A percentile compares a stretch with the other conserved stretches of the same genome.
Evolutionary conservation across 306 rosid species (phyloP).

Genomic region (Quercus gilva): DNA sequence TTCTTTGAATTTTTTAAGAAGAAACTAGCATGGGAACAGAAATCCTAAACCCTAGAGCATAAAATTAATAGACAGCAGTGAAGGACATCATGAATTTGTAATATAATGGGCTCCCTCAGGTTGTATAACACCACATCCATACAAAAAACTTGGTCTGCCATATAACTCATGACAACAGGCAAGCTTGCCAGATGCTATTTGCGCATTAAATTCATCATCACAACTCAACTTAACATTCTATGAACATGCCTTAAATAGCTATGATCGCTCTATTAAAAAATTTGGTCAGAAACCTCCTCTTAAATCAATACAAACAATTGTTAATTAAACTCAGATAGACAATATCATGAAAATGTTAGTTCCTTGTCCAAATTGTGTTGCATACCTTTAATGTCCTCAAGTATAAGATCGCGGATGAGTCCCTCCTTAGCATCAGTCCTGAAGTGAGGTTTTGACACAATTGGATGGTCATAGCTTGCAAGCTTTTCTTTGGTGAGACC

Average conservation of each 20-base stretch:
- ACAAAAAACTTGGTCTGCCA: neutral
- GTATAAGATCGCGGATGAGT: constrained; percentile 33
- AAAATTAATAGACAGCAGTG: too few species aligned
- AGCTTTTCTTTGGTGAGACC: constrained; percentile 36
- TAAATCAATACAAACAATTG: neutral
- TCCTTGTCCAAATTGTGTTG: neutral
- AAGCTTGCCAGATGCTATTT: neutral
- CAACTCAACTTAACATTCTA: neutral
- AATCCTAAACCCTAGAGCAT: too few species aligned
- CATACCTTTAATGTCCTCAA: constrained; percentile 33
- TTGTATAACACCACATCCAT: too few species aligned
- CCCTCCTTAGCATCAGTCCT: constrained; percentile 27
- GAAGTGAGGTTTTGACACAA: constrained; percentile 34
- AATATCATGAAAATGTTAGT: neutral
- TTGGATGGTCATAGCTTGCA: constrained; percentile 43
- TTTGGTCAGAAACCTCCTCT: neutral
- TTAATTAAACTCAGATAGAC: neutral
- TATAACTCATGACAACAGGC: neutral
- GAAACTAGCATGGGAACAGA: too few species aligned
- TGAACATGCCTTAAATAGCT: neutral
- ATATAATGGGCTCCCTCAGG: too few species aligned
- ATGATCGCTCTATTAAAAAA: neutral
- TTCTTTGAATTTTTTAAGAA: too few species aligned
- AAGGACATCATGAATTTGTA: too few species aligned
- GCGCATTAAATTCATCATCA: too few species aligned